These are phyloP conservation scores for Phascolomyces articulosus DNA, from an alignment of 371 early-diverging fungal species.

Conservation along the genomic window DNA sequence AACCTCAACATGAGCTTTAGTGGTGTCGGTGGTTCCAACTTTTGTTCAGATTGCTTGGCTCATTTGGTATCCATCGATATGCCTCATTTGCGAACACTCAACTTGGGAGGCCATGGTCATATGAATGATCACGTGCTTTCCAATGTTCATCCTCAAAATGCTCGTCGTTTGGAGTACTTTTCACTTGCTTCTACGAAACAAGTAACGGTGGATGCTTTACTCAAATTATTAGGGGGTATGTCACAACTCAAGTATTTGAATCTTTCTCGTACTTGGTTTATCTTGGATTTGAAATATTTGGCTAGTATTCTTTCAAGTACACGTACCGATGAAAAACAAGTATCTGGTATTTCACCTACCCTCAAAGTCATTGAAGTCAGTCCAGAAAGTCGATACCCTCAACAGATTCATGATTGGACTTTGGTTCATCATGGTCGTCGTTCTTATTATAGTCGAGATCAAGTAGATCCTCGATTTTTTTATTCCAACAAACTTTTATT, in stretches of 20 bases:
- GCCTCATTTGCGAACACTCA: conserved; percentile 18
- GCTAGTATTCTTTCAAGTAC: not conserved
- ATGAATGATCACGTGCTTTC: conserved; percentile 24
- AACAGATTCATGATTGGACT: conserved; percentile 10
- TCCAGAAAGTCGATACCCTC: conserved; percentile 11
- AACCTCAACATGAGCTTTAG: conserved; percentile 36
- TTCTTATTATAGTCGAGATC: conserved; percentile 23
- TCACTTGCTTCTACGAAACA: conserved; percentile 6
- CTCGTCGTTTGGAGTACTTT: conserved; percentile 1
- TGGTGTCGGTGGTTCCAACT: conserved; percentile 25
- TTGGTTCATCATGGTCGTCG: conserved; percentile 14
- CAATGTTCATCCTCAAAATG: no score
- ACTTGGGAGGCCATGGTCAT: conserved; percentile 35
- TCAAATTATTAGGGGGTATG: conserved; percentile 7
- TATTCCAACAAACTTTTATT: conserved; percentile 39
- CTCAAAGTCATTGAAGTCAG: conserved; percentile 29
- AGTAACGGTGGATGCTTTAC: conserved; percentile 8
- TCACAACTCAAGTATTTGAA: conserved; percentile 14
- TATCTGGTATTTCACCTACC: not conserved
- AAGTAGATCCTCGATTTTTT: conserved; percentile 25
- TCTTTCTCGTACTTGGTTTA: conserved; percentile 8
- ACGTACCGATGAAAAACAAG: not conserved
- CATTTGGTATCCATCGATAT: not conserved
- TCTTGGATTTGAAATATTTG: conserved; percentile 4
- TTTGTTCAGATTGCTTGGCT: conserved; percentile 28